These are phyloP conservation scores for Populus nigra DNA, from an alignment of 345 rosid species.

Conservation along the genomic window DNA sequence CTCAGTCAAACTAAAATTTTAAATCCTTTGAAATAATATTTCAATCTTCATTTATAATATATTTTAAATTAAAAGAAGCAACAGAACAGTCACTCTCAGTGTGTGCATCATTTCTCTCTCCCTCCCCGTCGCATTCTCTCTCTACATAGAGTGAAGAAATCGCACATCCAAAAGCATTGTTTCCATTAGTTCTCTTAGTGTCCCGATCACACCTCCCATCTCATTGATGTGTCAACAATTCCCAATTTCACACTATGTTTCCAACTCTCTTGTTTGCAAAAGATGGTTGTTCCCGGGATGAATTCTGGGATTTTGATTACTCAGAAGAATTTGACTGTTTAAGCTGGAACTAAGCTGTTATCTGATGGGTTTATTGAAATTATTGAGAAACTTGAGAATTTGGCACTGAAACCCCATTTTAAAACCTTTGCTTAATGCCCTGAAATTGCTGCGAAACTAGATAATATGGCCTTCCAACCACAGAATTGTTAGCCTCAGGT, in stretches of 20 bases:
- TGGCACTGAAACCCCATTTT: not conserved
- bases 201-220: conserved; percentile 37
- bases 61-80: too few relatives aligned
- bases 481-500: not conserved
- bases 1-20: too few relatives aligned
- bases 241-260: conserved; percentile 49
- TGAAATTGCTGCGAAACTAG: not conserved
- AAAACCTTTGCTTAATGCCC: not conserved
- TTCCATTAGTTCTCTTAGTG: too few relatives aligned
- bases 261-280: conserved; percentile 68
- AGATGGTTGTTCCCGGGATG: conserved; percentile 75
- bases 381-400: not conserved
- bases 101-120: too few relatives aligned
- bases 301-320: conserved; percentile 57
- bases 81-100: too few relatives aligned
- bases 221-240: conserved; percentile 62
- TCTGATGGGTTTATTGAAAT: conserved; percentile 21
- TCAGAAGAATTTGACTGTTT: conserved; percentile 40
- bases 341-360: conserved; percentile 39
- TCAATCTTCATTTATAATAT: too few relatives aligned
- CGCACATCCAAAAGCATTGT: too few relatives aligned
- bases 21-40: too few relatives aligned
- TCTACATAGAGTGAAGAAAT: too few relatives aligned
- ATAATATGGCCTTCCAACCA: not conserved
- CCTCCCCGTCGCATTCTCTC: too few relatives aligned